Base-by-base conservation (phyloP, 805 yeast species). In the Lachancea meyersii region DNA sequence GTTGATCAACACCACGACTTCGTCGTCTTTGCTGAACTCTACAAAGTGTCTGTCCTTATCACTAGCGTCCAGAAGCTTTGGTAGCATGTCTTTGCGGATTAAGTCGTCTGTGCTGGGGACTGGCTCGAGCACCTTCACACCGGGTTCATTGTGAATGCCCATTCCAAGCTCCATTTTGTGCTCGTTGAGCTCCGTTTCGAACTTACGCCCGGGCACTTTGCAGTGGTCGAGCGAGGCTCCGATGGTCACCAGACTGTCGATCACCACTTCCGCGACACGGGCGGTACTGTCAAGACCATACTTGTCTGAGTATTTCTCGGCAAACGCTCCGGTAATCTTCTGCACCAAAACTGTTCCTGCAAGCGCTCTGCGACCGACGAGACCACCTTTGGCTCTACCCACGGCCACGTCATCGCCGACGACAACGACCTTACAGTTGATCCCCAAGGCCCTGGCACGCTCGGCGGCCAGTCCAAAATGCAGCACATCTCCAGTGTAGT, bases 111-210 rank as follows among this genome's bases (percentile, higher is more conserved):
- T 76, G 0, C 76, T 60, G 20, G 97, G 96, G 52, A 89, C 77
- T 41, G 72, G 72, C 14, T 66, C 65, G 19, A 71, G 49, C 13
- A 64, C 55, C 55, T 74, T 70, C 45, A 80, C 80, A 48, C 97
- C 97, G 1, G 96, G 93, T 61, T 89, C 97, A 56, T 89, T 89
- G 64, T 89, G 97, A 47, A 89, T 89, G 35, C 97, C 97, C 80
- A 89, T 82, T 21, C 97, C 97, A 45, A 89, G 72, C 62, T 89
- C 97, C 58, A 84, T 82, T 62, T 85, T 86, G 45, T 79, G 69
- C 3, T 63, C 72, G 21, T 65, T 72, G 48, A 86, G 72, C 43
- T 65, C 60, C 24, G 71, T 68, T 54, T 75, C 82, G 42, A 71
- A 72, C 43, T 72, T 75, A 53, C 85, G 76, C 4, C 95, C 95